Evolutionary conservation across 73 alveolate genomes (phyloP).

Genomic region (Tetrahymena malaccensis): DNA sequence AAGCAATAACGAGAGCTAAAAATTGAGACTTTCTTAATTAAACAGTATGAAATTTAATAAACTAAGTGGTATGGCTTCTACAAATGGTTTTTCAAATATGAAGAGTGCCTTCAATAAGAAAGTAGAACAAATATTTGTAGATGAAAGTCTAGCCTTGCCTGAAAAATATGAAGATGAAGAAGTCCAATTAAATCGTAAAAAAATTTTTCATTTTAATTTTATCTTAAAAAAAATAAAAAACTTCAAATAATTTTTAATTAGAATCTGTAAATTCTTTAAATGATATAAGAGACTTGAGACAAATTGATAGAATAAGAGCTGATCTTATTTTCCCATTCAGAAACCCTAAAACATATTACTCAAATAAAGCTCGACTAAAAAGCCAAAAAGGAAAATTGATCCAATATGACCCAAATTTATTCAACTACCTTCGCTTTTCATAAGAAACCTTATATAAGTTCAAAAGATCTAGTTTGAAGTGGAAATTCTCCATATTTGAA

Average conservation of each 20-base stretch:
- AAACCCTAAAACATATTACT: neutral
- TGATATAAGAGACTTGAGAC: neutral
- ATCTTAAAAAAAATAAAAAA: neutral
- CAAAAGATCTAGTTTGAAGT: neutral
- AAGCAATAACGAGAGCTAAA: neutral
- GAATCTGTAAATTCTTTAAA: neutral
- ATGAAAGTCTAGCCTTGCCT: neutral
- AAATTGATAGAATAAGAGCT: neutral
- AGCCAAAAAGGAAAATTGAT: neutral
- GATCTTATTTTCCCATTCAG: neutral
- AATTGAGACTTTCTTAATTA: neutral
- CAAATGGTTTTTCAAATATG: neutral
- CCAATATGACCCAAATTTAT: neutral
- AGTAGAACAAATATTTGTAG: neutral
- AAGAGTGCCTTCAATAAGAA: neutral
- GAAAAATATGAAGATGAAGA: neutral
- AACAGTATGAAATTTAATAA: neutral
- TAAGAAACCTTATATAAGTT: neutral
- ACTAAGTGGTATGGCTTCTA: neutral
- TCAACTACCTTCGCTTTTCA: neutral
- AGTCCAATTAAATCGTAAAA: neutral
- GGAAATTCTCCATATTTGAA: neutral
- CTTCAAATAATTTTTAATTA: neutral
- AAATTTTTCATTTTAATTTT: neutral
- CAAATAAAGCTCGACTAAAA: neutral